A percentile compares a stretch with the other conserved stretches of the same genome.
These are phyloP conservation scores for Tricholoma sp. DNA, from an alignment of 768 basidiomycete species.

Conservation along the genomic window DNA sequence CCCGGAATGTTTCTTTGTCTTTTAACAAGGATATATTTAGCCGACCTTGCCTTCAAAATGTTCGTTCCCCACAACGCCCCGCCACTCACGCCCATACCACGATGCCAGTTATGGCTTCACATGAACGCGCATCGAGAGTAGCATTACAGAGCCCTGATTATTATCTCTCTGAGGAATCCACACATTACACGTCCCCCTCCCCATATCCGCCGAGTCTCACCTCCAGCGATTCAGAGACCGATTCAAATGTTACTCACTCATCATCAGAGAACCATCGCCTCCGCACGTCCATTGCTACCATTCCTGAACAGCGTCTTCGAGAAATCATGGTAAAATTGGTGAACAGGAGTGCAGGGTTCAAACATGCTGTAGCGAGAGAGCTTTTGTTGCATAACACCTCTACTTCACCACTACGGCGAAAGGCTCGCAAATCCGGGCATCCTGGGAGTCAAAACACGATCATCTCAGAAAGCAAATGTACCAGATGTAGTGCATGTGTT, in stretches of 20 bases:
- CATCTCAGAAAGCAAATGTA: conserved; percentile 9
- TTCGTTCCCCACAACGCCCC: neutral
- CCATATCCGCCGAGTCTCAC: neutral
- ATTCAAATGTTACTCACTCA: conserved; percentile 1
- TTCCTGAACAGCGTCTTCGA: conserved; percentile 34
- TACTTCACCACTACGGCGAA: conserved; percentile 8
- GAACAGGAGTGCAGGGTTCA: conserved; percentile 27
- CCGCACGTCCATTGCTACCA: conserved; percentile 29
- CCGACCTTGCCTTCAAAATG: neutral
- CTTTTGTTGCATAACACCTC: conserved; percentile 14
- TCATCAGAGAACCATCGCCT: conserved; percentile 16
- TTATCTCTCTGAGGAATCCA: conserved; percentile 1
- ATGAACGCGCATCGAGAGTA: neutral
- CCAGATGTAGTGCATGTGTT: conserved; percentile 14
- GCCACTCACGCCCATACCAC: conserved; percentile 9
- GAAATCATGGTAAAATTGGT: conserved; percentile 34
- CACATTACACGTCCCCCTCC: neutral
- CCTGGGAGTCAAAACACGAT: conserved; percentile 6
- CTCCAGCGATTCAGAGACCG: conserved; percentile 5
- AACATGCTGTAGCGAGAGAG: conserved; percentile 34
- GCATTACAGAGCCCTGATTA: neutral
- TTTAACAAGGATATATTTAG: neutral
- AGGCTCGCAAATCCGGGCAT: conserved; percentile 10
- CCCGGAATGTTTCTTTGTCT: neutral
- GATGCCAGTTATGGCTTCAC: neutral